phyloP scores from a whole-genome alignment of 1,284 basidiomycete species.

The Prillingera fragicola region DNA sequence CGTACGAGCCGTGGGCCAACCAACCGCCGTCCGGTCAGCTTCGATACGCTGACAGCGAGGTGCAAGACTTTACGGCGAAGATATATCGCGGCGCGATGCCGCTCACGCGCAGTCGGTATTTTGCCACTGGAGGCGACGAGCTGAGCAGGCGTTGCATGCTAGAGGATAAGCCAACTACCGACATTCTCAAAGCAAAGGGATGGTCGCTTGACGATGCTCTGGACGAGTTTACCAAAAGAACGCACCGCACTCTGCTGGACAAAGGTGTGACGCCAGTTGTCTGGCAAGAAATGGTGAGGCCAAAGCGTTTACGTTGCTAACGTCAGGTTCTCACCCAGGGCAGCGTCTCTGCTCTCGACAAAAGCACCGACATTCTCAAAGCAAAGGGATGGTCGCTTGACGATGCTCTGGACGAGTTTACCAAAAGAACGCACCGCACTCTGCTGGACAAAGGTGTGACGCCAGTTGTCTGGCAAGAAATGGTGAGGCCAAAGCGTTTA shows the following conservation, averaged over 20 bases:
- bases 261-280: constrained; percentile 59
- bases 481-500: constrained; percentile 44
- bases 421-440: constrained; percentile 53
- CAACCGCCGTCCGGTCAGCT: constrained; percentile 80
- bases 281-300: constrained; percentile 59
- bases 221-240: constrained; percentile 56
- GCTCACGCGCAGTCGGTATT: constrained; percentile 50
- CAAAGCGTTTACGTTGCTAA: no score
- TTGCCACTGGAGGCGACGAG: constrained; percentile 80
- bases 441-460: constrained; percentile 53
- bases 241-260: constrained; percentile 51
- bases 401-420: constrained; percentile 61
- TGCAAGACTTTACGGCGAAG: constrained; percentile 51
- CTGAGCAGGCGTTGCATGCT: constrained; percentile 66
- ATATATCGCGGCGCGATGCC: constrained; percentile 48
- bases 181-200: constrained; percentile 52
- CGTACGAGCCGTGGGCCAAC: constrained; percentile 51
- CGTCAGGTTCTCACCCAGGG: constrained; percentile 64
- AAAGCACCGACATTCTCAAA: constrained; percentile 48
- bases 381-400: constrained; percentile 56
- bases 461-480: constrained; percentile 63
- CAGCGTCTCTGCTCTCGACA: constrained; percentile 44
- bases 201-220: constrained; percentile 62
- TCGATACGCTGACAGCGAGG: constrained; percentile 56
- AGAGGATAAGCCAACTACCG: constrained; percentile 58